Evolutionary conservation across 331 rosid species (phyloP).

Genomic region (Phaseolus coccineus): DNA sequence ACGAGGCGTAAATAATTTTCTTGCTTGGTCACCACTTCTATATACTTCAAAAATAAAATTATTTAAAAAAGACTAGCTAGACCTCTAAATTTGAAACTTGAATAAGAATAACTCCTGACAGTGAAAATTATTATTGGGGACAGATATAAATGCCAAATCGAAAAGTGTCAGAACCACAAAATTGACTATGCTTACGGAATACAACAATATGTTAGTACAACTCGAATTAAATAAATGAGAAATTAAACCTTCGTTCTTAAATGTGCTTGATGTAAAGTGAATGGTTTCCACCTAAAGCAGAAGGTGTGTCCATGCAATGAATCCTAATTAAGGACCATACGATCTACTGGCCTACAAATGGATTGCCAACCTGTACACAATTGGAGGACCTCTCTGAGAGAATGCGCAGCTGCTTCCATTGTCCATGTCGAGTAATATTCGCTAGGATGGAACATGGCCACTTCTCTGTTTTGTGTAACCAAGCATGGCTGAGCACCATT

Average conservation of each 20-base stretch:
- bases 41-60: background rate
- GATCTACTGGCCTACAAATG: slow-evolving; percentile 57
- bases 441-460: slow-evolving; percentile 65
- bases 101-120: background rate
- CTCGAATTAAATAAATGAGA: background rate
- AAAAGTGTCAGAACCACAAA: background rate
- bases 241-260: background rate
- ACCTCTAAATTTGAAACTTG: background rate
- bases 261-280: background rate
- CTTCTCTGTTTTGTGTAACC: slow-evolving; percentile 43
- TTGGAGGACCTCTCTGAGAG: slow-evolving; percentile 61
- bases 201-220: slow-evolving; percentile 12
- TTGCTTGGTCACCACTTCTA: background rate
- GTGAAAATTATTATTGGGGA: slow-evolving; percentile 2
- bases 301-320: slow-evolving; percentile 21
- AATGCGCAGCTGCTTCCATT: slow-evolving; percentile 65
- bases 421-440: slow-evolving; percentile 71
- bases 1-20: background rate
- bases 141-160: background rate
- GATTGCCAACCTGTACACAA: slow-evolving; percentile 79
- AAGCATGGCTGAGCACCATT: slow-evolving; percentile 66
- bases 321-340: slow-evolving; percentile 34
- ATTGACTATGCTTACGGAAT: background rate
- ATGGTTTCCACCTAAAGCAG: background rate
- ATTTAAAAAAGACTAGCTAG: background rate